These are phyloP conservation scores for Drosera capensis DNA, from an alignment of 148 eudicot genomes.

Conservation along the genomic window DNA sequence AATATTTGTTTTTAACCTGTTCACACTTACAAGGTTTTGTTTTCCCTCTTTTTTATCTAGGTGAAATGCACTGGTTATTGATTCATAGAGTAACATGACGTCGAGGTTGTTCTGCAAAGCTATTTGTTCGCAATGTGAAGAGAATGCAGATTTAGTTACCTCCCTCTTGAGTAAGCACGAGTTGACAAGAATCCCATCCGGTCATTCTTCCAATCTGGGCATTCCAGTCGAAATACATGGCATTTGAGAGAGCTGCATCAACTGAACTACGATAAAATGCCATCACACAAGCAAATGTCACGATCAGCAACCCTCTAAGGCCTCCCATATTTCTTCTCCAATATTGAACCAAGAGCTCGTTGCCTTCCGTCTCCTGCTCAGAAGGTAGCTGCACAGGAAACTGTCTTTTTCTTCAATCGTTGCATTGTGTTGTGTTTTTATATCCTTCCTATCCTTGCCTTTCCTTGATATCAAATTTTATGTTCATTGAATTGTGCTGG, in stretches of 20 bases:
- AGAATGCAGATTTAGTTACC: not conserved
- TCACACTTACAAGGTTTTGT: not conserved
- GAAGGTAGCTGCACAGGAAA: not conserved
- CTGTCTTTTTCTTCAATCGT: too few species aligned
- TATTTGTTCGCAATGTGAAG: not conserved
- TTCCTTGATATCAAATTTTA: not conserved
- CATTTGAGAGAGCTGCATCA: slow-evolving; percentile 1
- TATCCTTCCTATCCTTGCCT: not conserved
- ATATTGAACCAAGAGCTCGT: not conserved
- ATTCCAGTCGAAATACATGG: slow-evolving; percentile 13
- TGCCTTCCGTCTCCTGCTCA: not conserved
- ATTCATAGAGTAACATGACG: not conserved
- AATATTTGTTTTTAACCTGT: not conserved
- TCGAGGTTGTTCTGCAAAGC: not conserved
- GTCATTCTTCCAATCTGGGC: slow-evolving; percentile 6
- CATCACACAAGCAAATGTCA: not conserved
- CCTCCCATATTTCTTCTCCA: not conserved
- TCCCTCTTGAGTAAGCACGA: slow-evolving; percentile 6
- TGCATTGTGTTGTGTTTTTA: too few species aligned
- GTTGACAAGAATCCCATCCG: slow-evolving; percentile 8
- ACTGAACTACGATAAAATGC: not conserved
- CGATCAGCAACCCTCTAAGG: slow-evolving; percentile 1
- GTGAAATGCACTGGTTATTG: too few species aligned
- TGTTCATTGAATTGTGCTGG: not conserved
- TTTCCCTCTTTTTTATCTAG: too few species aligned